These are phyloP conservation scores for Ustilago loliicola DNA, from an alignment of 1,284 basidiomycete species.

Conservation along the genomic window DNA sequence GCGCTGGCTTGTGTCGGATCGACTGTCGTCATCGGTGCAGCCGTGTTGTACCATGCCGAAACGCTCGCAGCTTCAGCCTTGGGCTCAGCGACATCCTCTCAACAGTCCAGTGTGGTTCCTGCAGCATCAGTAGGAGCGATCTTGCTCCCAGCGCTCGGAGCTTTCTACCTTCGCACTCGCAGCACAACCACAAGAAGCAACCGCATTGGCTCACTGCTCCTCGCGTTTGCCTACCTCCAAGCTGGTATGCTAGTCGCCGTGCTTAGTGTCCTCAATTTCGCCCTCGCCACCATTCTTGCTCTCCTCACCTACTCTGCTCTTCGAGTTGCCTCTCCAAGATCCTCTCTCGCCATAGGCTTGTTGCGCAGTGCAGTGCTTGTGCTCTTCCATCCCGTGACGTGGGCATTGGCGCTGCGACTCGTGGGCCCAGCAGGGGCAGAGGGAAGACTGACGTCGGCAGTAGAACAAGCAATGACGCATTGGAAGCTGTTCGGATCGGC, in stretches of 20 bases:
- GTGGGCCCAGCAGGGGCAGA: background rate
- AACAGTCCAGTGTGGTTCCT: background rate
- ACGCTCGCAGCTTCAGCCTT: conserved; percentile 6
- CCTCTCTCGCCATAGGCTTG: background rate
- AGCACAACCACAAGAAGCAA: conserved; percentile 9
- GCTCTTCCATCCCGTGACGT: conserved; percentile 23
- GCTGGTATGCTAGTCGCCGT: conserved; percentile 60
- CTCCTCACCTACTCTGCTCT: conserved; percentile 25
- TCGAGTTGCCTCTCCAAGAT: conserved; percentile 14
- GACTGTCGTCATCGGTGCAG: conserved; percentile 8
- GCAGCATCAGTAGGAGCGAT: conserved; percentile 1
- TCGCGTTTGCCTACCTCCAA: conserved; percentile 59
- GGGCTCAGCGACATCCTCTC: background rate
- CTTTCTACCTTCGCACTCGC: conserved; percentile 10
- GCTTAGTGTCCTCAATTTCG: conserved; percentile 60
- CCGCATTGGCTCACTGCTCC: conserved; percentile 48
- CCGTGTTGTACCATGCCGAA: conserved; percentile 1
- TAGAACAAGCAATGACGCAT: conserved; percentile 12
- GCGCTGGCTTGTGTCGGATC: conserved; percentile 26
- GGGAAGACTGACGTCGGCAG: background rate
- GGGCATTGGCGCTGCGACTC: conserved; percentile 9
- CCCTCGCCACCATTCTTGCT: conserved; percentile 47
- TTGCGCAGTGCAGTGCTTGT: background rate
- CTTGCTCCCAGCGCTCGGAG: background rate
- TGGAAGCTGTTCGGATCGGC: conserved; percentile 32